Evolutionary conservation across 108 stramenopile species (phyloP).

Genomic region (Parietichytrium sp.): DNA sequence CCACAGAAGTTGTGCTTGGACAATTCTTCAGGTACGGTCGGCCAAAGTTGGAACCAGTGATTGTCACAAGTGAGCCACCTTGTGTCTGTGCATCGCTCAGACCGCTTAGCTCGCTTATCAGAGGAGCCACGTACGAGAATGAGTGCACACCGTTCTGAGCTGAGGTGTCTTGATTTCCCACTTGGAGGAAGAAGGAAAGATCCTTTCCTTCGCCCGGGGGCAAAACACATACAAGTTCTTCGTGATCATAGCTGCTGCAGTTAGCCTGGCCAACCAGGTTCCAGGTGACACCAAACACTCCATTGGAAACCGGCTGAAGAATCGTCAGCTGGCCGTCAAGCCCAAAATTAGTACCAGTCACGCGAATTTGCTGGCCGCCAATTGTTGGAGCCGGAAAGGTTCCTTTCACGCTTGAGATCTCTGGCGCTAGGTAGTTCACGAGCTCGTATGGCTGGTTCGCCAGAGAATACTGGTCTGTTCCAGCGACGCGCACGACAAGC

Average conservation of each 20-base stretch:
- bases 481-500: background rate
- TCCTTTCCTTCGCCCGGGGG: slow-evolving; percentile 39
- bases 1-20: background rate
- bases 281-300: background rate
- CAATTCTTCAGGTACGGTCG: background rate
- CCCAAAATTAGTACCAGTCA: slow-evolving; percentile 42
- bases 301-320: background rate
- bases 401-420: background rate
- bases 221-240: background rate
- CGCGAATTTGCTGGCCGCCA: background rate
- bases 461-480: background rate
- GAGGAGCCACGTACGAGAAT: background rate
- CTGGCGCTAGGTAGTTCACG: background rate
- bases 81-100: background rate
- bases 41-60: slow-evolving; percentile 39
- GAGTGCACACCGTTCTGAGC: background rate
- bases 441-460: background rate
- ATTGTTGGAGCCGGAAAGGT: background rate
- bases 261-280: background rate
- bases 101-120: background rate
- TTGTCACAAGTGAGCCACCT: background rate
- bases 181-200: background rate
- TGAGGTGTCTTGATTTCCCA: slow-evolving; percentile 20
- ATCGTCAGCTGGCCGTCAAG: background rate
- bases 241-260: background rate